A percentile compares a stretch with the other conserved stretches of the same genome.
phyloP scores from a whole-genome alignment of 2,329 filamentous ascomycete genomes.

The Exophiala mesophila region DNA sequence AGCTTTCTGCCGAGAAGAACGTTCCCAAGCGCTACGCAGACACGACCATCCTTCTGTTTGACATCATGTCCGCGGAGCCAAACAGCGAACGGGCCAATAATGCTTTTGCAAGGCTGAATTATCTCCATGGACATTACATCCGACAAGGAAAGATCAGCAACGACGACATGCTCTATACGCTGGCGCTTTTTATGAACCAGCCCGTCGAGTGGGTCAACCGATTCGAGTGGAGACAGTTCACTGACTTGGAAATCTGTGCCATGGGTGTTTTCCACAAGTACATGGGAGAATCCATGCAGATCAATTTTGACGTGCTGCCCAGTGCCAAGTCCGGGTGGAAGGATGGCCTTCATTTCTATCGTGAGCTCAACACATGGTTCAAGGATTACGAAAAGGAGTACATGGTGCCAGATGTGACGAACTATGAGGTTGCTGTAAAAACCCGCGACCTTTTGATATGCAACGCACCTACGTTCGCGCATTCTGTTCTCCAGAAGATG shows the following conservation, averaged over 20 bases:
- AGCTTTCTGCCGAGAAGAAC: slow-evolving; percentile 44
- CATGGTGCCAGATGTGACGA: slow-evolving; percentile 45
- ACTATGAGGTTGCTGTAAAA: slow-evolving; percentile 44
- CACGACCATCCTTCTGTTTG: slow-evolving; percentile 46
- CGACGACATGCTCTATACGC: slow-evolving; percentile 61
- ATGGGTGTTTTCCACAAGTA: slow-evolving; percentile 60
- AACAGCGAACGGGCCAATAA: slow-evolving; percentile 40
- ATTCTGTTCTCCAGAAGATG: slow-evolving; percentile 47
- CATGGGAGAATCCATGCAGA: slow-evolving; percentile 64
- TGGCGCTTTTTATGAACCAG: slow-evolving; percentile 61
- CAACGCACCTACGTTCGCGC: slow-evolving; percentile 45
- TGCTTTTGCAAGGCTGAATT: slow-evolving; percentile 62
- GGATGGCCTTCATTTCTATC: slow-evolving; percentile 45
- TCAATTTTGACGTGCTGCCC: slow-evolving; percentile 42
- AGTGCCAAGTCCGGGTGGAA: slow-evolving; percentile 35
- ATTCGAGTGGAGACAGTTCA: slow-evolving; percentile 67
- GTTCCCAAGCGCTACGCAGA: slow-evolving; percentile 52
- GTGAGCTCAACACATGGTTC: slow-evolving; percentile 43
- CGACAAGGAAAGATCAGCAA: slow-evolving; percentile 56
- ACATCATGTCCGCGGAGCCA: slow-evolving; percentile 40
- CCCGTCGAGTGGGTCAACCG: slow-evolving; percentile 58
- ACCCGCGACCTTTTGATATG: slow-evolving; percentile 59
- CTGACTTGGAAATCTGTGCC: slow-evolving; percentile 61
- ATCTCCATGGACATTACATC: slow-evolving; percentile 55
- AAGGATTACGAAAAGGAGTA: slow-evolving; percentile 50